Evolutionary conservation across 345 rosid genomes (phyloP), one percentile per base, ranked within the genome.

Genomic region (Angophora floribunda): DNA sequence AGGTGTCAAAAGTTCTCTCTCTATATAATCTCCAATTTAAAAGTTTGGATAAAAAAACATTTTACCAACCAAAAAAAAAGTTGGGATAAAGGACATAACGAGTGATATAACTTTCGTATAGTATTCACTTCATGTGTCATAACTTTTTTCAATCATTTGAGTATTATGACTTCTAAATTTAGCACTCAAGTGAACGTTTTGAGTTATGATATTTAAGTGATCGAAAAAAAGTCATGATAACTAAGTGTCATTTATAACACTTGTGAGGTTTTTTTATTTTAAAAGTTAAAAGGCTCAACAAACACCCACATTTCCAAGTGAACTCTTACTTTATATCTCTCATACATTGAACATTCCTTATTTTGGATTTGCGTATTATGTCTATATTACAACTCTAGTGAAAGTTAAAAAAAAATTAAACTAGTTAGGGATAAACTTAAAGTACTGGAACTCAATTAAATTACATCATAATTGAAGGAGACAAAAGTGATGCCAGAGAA

Each of bases 1-100:
- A 59, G 30, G 30, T 59, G 65, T 26, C 6, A 26, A 59, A 59
- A 59, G 11, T 26, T 59, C 30, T 59, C 26, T 26, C 26, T 10
- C 24, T 10, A 59, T 11, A 59, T 59, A 59, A 59, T 59, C 1
- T 26, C 12, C 0, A 0, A 0, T 26, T 59, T 11, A 26, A 11
- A 26, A 59, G 67, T 59, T 59, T 13, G 5, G 67, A 59, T 59
- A 59, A 59, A 12, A 59, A 4, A 14, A 59, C 67, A 59, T 55
- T 2, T 9, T 36, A 36, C 41, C 41, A 36, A 36, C 41, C 41
- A 36, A 36, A 36, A 36, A 36, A 36, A 36, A 36, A 36, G 41
- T 36, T 36, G 41, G 41, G 41, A 10, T 50, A 8, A 50, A 12
- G 9, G 51, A 50, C 51, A 50, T 50, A 50, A 50, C 51, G 15